Evolutionary conservation across 2,329 filamentous ascomycete genomes (phyloP).

Genomic region (Colletotrichum sp.): DNA sequence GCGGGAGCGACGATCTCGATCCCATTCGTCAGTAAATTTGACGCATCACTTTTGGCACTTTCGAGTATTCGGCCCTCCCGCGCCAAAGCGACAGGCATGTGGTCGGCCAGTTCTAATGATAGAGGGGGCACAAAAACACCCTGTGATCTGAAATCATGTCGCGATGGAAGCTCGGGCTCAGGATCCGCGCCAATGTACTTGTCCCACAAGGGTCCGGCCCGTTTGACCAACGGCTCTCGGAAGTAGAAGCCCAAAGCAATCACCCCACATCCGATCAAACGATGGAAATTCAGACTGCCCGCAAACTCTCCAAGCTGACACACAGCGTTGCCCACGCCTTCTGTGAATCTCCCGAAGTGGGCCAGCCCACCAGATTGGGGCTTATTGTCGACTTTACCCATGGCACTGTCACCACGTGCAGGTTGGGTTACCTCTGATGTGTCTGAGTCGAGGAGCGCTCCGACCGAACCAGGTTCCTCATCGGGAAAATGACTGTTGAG

Average conservation of each 20-base stretch:
- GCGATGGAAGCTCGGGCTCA: not conserved
- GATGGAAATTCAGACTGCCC: not conserved
- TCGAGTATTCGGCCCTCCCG: not conserved
- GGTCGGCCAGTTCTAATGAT: not conserved
- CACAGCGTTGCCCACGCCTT: not conserved
- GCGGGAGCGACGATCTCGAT: not conserved
- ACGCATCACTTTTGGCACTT: not conserved
- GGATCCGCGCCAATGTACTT: not conserved
- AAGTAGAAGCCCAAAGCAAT: not conserved
- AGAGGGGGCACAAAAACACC: not conserved
- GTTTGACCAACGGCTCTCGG: not conserved
- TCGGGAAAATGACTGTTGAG: not conserved
- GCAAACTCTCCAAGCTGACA: not conserved
- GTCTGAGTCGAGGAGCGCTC: not conserved
- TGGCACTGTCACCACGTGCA: not conserved
- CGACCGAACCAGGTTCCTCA: not conserved
- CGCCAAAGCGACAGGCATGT: not conserved
- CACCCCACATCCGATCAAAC: not conserved
- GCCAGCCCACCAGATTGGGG: not conserved
- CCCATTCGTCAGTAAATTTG: not conserved
- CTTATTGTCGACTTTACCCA: not conserved
- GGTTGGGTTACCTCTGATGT: not conserved
- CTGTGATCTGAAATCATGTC: not conserved
- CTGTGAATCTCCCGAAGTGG: not conserved
- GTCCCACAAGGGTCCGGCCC: not conserved